Percentiles rank a stretch among this genome's conserved stretches.
These are phyloP conservation scores for Rhodotorula toruloides DNA, from an alignment of 768 basidiomycete genomes.

Conservation along the genomic window DNA sequence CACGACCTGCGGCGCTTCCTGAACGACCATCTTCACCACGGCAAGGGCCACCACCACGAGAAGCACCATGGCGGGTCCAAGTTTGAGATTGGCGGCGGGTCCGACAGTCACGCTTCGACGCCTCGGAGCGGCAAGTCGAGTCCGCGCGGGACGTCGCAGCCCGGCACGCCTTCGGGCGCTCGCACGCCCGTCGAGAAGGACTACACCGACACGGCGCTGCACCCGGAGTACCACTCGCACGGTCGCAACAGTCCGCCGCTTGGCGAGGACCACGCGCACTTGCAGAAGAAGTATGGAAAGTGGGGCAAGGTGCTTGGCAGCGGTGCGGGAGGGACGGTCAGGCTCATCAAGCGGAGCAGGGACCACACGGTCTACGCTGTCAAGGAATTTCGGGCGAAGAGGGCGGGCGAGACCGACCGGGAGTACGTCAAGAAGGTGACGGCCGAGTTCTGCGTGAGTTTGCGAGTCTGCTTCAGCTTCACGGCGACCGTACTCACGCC, in stretches of 20 bases:
- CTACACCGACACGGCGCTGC: constrained; percentile 43
- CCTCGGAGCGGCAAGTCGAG: constrained; percentile 29
- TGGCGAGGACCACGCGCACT: constrained; percentile 78
- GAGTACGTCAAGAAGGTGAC: constrained; percentile 99
- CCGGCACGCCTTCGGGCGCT: constrained; percentile 36
- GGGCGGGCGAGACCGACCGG: constrained; percentile 80
- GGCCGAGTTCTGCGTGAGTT: constrained; percentile 94
- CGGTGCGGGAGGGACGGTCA: constrained; percentile 96
- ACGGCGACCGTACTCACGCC: background rate
- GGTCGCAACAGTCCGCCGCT: constrained; percentile 60
- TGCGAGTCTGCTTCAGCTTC: background rate
- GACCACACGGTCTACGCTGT: constrained; percentile 72
- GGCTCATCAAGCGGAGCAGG: constrained; percentile 67
- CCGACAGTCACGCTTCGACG: constrained; percentile 10
- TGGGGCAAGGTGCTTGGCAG: constrained; percentile 93
- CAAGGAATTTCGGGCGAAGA: constrained; percentile 91
- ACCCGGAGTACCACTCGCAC: constrained; percentile 45
- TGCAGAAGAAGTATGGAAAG: constrained; percentile 98
- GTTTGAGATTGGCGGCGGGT: constrained; percentile 9
- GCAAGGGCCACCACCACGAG: constrained; percentile 24
- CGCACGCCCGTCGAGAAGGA: constrained; percentile 43
- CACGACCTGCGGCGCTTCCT: constrained; percentile 93
- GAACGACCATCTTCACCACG: constrained; percentile 67
- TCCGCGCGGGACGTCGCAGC: constrained; percentile 19
- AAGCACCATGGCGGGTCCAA: background rate